phyloP scores from a whole-genome alignment of 768 basidiomycete genomes.

The Phaffia australis region DNA sequence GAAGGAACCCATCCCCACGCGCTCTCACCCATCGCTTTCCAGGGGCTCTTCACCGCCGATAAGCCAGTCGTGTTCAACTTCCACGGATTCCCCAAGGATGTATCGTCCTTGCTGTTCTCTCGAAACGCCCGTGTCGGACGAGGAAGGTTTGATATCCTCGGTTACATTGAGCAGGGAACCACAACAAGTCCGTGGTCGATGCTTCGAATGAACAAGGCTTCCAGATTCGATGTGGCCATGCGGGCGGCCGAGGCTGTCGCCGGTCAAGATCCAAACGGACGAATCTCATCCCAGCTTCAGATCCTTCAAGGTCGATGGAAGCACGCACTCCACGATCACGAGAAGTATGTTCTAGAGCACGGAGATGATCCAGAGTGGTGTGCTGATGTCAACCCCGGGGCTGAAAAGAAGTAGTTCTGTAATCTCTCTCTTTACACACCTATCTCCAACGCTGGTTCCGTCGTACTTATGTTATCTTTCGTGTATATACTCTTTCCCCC shows the following conservation, averaged over 20 bases:
- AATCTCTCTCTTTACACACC: too few relatives aligned
- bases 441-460: not conserved
- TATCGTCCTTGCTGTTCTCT: conserved; percentile 30
- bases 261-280: conserved; percentile 29
- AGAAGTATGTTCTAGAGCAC: conserved; percentile 34
- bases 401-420: not conserved
- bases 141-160: conserved; percentile 32
- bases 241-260: conserved; percentile 36
- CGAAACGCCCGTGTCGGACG: conserved; percentile 34
- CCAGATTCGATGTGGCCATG: conserved; percentile 37
- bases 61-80: conserved; percentile 67
- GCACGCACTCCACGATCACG: conserved; percentile 54
- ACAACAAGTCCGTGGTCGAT: conserved; percentile 37
- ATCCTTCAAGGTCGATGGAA: conserved; percentile 49
- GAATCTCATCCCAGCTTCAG: conserved; percentile 48
- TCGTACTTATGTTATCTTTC: not conserved
- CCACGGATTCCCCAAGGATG: conserved; percentile 72
- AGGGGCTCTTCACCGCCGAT: conserved; percentile 60
- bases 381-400: conserved; percentile 5
- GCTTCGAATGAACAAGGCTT: conserved; percentile 35
- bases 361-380: conserved; percentile 23
- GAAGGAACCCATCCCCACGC: conserved; percentile 44
- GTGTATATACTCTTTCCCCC: too few relatives aligned
- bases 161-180: conserved; percentile 37
- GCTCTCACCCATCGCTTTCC: conserved; percentile 45